A percentile compares a stretch with the other conserved stretches of the same genome.
These are phyloP conservation scores for Aspergillus pseudoviridinutans DNA, from an alignment of 2,329 filamentous ascomycete species.

Conservation along the genomic window DNA sequence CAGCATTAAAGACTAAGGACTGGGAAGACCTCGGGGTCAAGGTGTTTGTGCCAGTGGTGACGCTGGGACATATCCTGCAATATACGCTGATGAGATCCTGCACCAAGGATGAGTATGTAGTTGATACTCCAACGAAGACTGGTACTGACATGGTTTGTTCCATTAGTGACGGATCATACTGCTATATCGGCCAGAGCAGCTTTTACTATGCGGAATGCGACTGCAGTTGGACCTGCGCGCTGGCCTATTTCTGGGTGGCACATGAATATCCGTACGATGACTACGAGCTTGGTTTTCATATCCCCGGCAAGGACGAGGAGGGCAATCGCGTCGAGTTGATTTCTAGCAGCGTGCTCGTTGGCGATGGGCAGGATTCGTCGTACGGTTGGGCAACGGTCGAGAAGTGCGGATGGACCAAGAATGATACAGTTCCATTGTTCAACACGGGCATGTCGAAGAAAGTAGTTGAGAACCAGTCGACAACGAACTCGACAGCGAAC, in stretches of 20 bases:
- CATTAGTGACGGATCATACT: conserved; percentile 3
- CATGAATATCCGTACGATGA: conserved; percentile 9
- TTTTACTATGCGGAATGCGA: neutral
- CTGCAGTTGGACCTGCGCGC: conserved; percentile 7
- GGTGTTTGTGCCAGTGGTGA: conserved; percentile 3
- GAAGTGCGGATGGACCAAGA: neutral
- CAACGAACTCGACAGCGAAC: neutral
- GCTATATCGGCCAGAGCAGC: conserved; percentile 1
- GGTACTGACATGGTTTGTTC: neutral
- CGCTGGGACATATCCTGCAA: conserved; percentile 4
- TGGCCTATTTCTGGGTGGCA: conserved; percentile 7
- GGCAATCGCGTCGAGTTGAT: neutral
- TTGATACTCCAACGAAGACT: neutral
- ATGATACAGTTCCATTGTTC: neutral
- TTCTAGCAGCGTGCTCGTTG: neutral
- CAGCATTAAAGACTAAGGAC: neutral
- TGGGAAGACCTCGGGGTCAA: neutral
- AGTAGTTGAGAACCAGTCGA: neutral
- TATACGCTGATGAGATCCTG: conserved; percentile 8
- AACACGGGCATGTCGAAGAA: neutral
- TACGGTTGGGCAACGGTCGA: neutral
- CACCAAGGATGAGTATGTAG: conserved; percentile 8
- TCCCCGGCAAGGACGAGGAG: neutral
- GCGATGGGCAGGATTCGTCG: neutral
- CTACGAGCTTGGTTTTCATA: conserved; percentile 4